phyloP scores from a whole-genome alignment of 2,329 filamentous ascomycete genomes.

The Trichoderma sp. region DNA sequence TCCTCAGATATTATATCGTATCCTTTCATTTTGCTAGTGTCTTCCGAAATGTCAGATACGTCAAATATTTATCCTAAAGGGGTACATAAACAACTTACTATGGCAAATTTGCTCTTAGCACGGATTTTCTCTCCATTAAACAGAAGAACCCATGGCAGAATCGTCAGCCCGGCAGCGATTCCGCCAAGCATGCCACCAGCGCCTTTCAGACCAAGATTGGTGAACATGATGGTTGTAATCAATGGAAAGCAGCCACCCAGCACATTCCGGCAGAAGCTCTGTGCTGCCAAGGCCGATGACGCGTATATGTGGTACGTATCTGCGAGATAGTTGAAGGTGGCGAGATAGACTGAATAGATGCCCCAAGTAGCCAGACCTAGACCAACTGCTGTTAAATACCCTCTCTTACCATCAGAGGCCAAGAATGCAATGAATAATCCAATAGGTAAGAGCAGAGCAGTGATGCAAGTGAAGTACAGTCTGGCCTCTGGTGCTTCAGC shows the following conservation, averaged over 20 bases:
- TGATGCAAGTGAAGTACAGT: slow-evolving; percentile 81
- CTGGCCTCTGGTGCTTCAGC: slow-evolving; percentile 71
- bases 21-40: slow-evolving; percentile 9
- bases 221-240: slow-evolving; percentile 74
- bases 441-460: slow-evolving; percentile 73
- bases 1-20: neutral
- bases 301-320: slow-evolving; percentile 87
- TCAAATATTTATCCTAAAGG: neutral
- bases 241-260: slow-evolving; percentile 81
- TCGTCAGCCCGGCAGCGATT: slow-evolving; percentile 67
- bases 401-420: slow-evolving; percentile 34
- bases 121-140: slow-evolving; percentile 79
- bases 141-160: slow-evolving; percentile 86
- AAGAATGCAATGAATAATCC: slow-evolving; percentile 65
- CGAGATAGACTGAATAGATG: slow-evolving; percentile 84
- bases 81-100: slow-evolving; percentile 46
- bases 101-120: slow-evolving; percentile 75
- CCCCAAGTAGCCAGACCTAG: slow-evolving; percentile 79
- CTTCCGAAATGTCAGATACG: neutral
- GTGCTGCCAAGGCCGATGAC: slow-evolving; percentile 81
- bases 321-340: slow-evolving; percentile 90
- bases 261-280: slow-evolving; percentile 84
- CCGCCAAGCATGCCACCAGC: slow-evolving; percentile 78
- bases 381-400: slow-evolving; percentile 52
- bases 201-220: slow-evolving; percentile 67